These are phyloP conservation scores for Brassica napus DNA, from an alignment of 345 rosid genomes.

Conservation along the genomic window DNA sequence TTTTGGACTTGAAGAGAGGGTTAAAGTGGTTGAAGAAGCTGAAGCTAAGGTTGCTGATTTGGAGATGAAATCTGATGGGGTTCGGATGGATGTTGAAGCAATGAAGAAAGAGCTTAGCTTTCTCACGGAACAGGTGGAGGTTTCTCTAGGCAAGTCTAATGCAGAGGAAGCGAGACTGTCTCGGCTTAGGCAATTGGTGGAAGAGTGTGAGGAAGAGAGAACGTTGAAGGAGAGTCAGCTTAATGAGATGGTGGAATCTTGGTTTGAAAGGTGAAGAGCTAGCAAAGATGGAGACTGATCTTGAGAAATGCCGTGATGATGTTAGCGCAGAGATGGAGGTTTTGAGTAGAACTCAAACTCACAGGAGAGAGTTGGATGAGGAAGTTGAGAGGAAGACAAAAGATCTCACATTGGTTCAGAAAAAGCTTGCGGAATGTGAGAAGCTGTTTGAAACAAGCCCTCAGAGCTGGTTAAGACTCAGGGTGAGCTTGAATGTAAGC, in stretches of 20 bases:
- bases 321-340: constrained; percentile 1
- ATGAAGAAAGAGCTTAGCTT: not conserved
- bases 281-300: not conserved
- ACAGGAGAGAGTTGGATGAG: constrained; percentile 11
- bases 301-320: constrained; percentile 5
- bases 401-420: not conserved
- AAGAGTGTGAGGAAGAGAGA: constrained; percentile 9
- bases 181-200: constrained; percentile 1
- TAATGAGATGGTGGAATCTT: not conserved
- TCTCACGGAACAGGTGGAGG: not conserved
- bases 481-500: constrained; percentile 13
- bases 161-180: constrained; percentile 9
- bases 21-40: constrained; percentile 22
- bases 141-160: not conserved
- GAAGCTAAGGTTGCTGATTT: constrained; percentile 9
- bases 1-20: constrained; percentile 19
- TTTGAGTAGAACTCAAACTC: not conserved
- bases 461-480: not conserved
- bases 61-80: constrained; percentile 3
- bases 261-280: not conserved
- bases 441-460: not conserved
- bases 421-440: not conserved
- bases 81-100: constrained; percentile 12
- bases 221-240: constrained; percentile 12
- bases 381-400: not conserved